phyloP scores from a whole-genome alignment of 495 filamentous ascomycete genomes.

The Aspergillus egyptiacus region DNA sequence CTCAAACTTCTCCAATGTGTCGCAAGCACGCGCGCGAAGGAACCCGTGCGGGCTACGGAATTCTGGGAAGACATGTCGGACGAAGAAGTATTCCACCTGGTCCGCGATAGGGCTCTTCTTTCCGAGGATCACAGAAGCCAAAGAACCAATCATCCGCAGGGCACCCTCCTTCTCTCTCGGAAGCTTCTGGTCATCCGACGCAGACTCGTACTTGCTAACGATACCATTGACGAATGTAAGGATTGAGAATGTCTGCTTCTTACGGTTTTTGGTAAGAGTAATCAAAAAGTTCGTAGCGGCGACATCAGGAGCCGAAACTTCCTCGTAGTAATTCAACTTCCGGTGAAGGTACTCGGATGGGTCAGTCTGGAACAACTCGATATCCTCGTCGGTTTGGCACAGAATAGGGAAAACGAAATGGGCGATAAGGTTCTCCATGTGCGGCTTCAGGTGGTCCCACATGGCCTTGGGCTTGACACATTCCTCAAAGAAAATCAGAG shows the following conservation, averaged over 20 bases:
- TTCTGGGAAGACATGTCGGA: slow-evolving; percentile 96
- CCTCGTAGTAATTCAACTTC: slow-evolving; percentile 96
- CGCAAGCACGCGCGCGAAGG: slow-evolving; percentile 89
- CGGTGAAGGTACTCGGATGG: slow-evolving; percentile 94
- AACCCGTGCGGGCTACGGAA: slow-evolving; percentile 91
- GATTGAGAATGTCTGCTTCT: slow-evolving; percentile 92
- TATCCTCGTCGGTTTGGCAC: slow-evolving; percentile 86
- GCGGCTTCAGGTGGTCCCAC: slow-evolving; percentile 89
- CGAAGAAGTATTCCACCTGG: slow-evolving; percentile 98
- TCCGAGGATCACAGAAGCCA: slow-evolving; percentile 86
- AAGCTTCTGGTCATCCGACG: slow-evolving; percentile 79
- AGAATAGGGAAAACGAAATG: slow-evolving; percentile 94
- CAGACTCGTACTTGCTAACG: slow-evolving; percentile 82
- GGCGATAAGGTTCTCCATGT: slow-evolving; percentile 83
- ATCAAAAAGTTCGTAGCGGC: slow-evolving; percentile 96
- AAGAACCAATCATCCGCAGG: slow-evolving; percentile 91
- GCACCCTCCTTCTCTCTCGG: slow-evolving; percentile 95
- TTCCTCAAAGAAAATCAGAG: slow-evolving; percentile 88
- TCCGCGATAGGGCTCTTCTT: slow-evolving; percentile 98
- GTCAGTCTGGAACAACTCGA: slow-evolving; percentile 89
- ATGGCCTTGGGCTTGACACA: slow-evolving; percentile 96
- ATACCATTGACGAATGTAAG: slow-evolving; percentile 89
- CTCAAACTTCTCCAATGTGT: slow-evolving; percentile 96
- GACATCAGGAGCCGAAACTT: slow-evolving; percentile 91
- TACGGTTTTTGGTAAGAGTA: slow-evolving; percentile 85